Evolutionary conservation across 768 basidiomycete species (phyloP).

Genomic region (Kwoniella bestiolae): DNA sequence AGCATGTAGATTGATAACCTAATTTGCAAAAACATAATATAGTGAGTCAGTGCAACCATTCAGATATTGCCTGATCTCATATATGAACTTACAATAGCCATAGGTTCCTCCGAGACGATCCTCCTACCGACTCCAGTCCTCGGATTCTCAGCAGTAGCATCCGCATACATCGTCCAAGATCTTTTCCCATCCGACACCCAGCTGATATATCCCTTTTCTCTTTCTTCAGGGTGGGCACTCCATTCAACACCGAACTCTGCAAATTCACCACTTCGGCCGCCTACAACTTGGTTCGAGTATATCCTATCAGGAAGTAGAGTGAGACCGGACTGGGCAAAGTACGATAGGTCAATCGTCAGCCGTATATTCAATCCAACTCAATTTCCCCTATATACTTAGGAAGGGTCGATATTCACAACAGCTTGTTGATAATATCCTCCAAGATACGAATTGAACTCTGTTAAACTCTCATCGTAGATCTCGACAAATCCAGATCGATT

Average conservation of each 20-base stretch:
- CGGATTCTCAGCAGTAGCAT: conserved; percentile 68
- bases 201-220: conserved; percentile 52
- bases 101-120: conserved; percentile 79
- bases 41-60: neutral
- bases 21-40: neutral
- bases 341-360: neutral
- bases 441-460: conserved; percentile 58
- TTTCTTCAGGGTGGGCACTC: conserved; percentile 46
- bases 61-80: no score
- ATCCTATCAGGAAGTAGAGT: conserved; percentile 58
- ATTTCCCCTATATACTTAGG: no score
- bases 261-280: conserved; percentile 29
- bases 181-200: conserved; percentile 54
- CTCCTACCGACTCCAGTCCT: conserved; percentile 68
- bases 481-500: conserved; percentile 47
- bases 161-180: conserved; percentile 64
- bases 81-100: conserved; percentile 73
- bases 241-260: conserved; percentile 61
- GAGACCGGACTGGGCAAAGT: conserved; percentile 56
- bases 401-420: no score
- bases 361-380: neutral
- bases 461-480: conserved; percentile 54
- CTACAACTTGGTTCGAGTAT: conserved; percentile 34
- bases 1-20: conserved; percentile 8
- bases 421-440: conserved; percentile 63